phyloP scores from a whole-genome alignment of 805 yeast species.

The Lachancea kluyveri region DNA sequence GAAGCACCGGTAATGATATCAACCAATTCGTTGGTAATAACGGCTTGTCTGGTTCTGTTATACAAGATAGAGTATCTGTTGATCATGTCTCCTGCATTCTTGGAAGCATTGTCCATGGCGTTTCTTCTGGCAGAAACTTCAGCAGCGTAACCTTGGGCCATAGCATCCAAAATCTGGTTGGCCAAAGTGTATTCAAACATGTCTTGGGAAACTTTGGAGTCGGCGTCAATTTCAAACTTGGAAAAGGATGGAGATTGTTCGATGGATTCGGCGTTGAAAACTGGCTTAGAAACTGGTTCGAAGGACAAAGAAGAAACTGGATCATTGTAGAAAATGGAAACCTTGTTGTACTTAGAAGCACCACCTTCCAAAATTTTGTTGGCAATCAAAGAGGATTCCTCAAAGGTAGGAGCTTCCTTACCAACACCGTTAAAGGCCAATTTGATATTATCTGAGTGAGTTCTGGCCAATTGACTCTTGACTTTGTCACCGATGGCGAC shows the following conservation, averaged over 20 bases:
- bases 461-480: conserved; percentile 82
- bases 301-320: conserved; percentile 85
- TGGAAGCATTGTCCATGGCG: conserved; percentile 99
- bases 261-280: conserved; percentile 64
- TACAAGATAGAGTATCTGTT: conserved; percentile 91
- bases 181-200: conserved; percentile 84
- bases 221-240: conserved; percentile 73
- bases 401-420: conserved; percentile 92
- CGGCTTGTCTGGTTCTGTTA: conserved; percentile 99
- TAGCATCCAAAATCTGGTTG: conserved; percentile 80
- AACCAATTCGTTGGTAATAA: conserved; percentile 97
- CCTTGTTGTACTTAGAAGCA: conserved; percentile 49
- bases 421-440: conserved; percentile 88
- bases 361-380: conserved; percentile 68
- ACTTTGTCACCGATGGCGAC: conserved; percentile 93
- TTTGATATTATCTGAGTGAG: conserved; percentile 60
- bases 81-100: conserved; percentile 99
- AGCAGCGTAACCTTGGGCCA: conserved; percentile 98
- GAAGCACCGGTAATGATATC: conserved; percentile 99
- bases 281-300: conserved; percentile 69
- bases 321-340: conserved; percentile 81
- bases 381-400: conserved; percentile 82
- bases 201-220: conserved; percentile 60
- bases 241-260: conserved; percentile 81
- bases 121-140: conserved; percentile 98